Conservation (phyloP, 2,329 filamentous ascomycete genomes). For the Stagonosporopsis chrysanthemi region DNA sequence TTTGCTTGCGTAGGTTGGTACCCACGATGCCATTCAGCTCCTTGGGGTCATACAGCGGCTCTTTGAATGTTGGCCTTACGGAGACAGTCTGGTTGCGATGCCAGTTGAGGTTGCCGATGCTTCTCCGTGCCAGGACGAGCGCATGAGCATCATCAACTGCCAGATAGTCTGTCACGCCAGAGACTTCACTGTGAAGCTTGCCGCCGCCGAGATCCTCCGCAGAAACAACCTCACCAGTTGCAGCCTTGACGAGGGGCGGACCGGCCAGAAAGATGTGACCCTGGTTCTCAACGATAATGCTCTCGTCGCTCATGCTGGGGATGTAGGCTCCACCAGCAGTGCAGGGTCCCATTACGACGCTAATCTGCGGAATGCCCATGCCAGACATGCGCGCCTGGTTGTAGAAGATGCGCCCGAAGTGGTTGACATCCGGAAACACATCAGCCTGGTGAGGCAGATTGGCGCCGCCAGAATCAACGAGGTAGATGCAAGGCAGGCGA, state of each 20-base stretch:
- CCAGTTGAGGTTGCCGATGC: constrained; percentile 90
- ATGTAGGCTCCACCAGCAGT: constrained; percentile 96
- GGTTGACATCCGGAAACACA: constrained; percentile 92
- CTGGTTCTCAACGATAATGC: constrained; percentile 93
- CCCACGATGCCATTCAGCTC: constrained; percentile 90
- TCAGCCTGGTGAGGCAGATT: constrained; percentile 95
- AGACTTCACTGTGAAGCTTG: constrained; percentile 86
- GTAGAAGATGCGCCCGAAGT: constrained; percentile 97
- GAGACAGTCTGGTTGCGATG: constrained; percentile 57
- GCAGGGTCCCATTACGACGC: constrained; percentile 96
- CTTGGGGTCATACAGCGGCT: constrained; percentile 79
- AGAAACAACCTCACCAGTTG: constrained; percentile 89
- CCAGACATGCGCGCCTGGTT: constrained; percentile 96
- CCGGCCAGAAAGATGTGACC: constrained; percentile 98
- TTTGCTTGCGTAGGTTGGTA: constrained; percentile 84
- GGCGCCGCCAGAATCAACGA: constrained; percentile 94
- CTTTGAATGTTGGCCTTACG: constrained; percentile 62
- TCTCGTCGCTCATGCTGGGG: constrained; percentile 96
- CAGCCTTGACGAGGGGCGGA: constrained; percentile 92
- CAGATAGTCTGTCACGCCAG: constrained; percentile 93
- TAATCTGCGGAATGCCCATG: constrained; percentile 87
- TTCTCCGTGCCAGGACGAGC: constrained; percentile 81
- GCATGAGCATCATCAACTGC: constrained; percentile 95
- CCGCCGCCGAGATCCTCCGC: constrained; percentile 92
- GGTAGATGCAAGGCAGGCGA: constrained; percentile 82